A percentile compares a stretch with the other conserved stretches of the same genome.
Evolutionary conservation across 768 basidiomycete species (phyloP).

Genomic region (Podaxis sp.): DNA sequence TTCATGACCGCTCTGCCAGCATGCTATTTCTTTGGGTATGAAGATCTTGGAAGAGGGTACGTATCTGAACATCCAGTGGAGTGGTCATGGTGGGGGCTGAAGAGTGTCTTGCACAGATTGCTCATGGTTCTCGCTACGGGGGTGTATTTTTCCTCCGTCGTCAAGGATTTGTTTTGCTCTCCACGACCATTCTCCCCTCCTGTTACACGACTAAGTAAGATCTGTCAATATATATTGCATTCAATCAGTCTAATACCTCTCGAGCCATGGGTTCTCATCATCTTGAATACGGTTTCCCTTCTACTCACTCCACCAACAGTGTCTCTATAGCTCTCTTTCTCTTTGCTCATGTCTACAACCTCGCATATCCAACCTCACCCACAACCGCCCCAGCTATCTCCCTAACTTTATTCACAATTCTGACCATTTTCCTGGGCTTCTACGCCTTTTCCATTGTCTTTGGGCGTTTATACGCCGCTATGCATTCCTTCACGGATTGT

Average conservation of each 20-base stretch:
- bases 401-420: slow-evolving; percentile 37
- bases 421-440: slow-evolving; percentile 44
- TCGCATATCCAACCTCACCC: slow-evolving; percentile 34
- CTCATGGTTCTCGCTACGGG: slow-evolving; percentile 72
- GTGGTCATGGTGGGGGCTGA: background rate
- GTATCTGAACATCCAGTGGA: slow-evolving; percentile 24
- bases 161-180: slow-evolving; percentile 89
- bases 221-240: background rate
- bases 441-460: slow-evolving; percentile 76
- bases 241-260: slow-evolving; percentile 1
- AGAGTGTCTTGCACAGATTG: slow-evolving; percentile 41
- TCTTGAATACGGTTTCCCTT: slow-evolving; percentile 93
- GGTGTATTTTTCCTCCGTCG: slow-evolving; percentile 82
- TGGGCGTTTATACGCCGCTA: slow-evolving; percentile 81
- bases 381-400: slow-evolving; percentile 41
- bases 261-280: slow-evolving; percentile 78
- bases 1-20: slow-evolving; percentile 89
- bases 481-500: slow-evolving; percentile 87
- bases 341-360: slow-evolving; percentile 55
- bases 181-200: slow-evolving; percentile 92
- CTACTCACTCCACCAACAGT: slow-evolving; percentile 91
- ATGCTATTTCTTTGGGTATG: slow-evolving; percentile 86
- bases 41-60: slow-evolving; percentile 71
- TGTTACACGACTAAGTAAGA: slow-evolving; percentile 82
- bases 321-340: slow-evolving; percentile 88